Evolutionary conservation across 805 yeast genomes (phyloP), one percentile per base, ranked within the genome.

Genomic region (Starmerella khaoyaiensis): DNA sequence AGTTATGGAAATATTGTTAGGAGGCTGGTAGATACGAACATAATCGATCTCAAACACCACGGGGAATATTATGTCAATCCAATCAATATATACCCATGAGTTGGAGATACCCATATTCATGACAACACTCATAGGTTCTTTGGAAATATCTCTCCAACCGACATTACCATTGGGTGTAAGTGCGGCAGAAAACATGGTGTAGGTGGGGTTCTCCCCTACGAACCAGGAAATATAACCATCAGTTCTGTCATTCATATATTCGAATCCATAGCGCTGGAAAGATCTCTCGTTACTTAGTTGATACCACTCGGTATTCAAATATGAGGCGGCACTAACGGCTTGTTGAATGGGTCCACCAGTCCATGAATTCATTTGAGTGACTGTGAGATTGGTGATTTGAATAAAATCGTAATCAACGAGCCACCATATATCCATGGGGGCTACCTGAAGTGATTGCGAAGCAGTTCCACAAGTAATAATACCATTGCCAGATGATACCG

Each of bases 351-450:
- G 94, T 33, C 95, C 95, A 42, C 97, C 98, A 21, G 81, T 67
- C 60, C 82, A 86, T 1, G 82, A 67, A 57, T 86, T 87, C 86
- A 84, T 80, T 11, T 76, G 56, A 1, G 95, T 79, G 30, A 78
- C 63, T 0, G 79, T 62, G 18, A 49, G 47, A 60, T 87, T 82
- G 59, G 79, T 64, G 44, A 87, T 63, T 54, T 76, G 86, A 37
- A 84, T 57, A 52, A 69, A 86, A 48, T 74, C 71, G 58, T 84
- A 84, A 60, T 87, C 93, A 4, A 95, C 94, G 54, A 71, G 68
- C 56, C 81, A 87, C 96, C 96, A 87, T 46, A 84, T 76, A 59
- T 87, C 97, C 55, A 74, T 74, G 8, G 97, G 97, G 14, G 96
- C 97, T 45, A 83, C 62, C 65, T 87, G 97, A 54, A 78, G 60